Percentiles rank a stretch among this genome's conserved stretches.
These are phyloP conservation scores for Choanephora cucurbitarum DNA, from an alignment of 371 early-diverging fungal genomes.

Conservation along the genomic window DNA sequence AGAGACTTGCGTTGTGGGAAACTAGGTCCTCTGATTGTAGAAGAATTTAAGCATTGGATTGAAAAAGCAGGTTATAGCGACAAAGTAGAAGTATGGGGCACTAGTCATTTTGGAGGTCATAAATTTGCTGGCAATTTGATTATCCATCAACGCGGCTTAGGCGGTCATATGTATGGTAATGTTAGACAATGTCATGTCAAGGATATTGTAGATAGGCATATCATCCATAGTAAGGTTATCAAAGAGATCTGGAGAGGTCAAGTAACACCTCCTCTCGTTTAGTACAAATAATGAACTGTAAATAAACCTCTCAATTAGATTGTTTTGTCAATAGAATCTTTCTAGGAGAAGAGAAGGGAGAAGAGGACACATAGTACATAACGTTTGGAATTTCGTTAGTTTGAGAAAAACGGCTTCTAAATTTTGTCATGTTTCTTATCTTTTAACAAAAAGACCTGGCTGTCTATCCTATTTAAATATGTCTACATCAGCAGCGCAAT, in stretches of 20 bases:
- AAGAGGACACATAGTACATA: no score
- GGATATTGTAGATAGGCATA: constrained; percentile 47
- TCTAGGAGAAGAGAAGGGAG: no score
- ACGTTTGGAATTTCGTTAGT: no score
- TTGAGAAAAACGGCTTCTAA: no score
- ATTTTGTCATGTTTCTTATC: no score
- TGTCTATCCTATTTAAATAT: no score
- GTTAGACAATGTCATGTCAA: constrained; percentile 50
- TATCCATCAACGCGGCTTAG: constrained; percentile 46
- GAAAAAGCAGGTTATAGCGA: constrained; percentile 25
- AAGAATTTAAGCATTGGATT: constrained; percentile 37
- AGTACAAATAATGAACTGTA: constrained; percentile 2
- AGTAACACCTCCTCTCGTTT: constrained; percentile 33
- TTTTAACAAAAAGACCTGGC: no score
- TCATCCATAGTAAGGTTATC: constrained; percentile 42
- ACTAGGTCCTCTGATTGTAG: constrained; percentile 42
- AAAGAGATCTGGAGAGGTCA: constrained; percentile 49
- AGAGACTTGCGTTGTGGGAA: constrained; percentile 50
- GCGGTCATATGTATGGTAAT: constrained; percentile 56
- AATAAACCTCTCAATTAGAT: no score
- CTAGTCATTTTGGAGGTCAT: constrained; percentile 56
- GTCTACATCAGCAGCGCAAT: no score
- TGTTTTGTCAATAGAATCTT: no score
- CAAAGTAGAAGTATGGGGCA: constrained; percentile 46
- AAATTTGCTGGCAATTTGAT: constrained; percentile 55